phyloP scores from a whole-genome alignment of 495 filamentous ascomycete genomes.

The Echria macrotheca region DNA sequence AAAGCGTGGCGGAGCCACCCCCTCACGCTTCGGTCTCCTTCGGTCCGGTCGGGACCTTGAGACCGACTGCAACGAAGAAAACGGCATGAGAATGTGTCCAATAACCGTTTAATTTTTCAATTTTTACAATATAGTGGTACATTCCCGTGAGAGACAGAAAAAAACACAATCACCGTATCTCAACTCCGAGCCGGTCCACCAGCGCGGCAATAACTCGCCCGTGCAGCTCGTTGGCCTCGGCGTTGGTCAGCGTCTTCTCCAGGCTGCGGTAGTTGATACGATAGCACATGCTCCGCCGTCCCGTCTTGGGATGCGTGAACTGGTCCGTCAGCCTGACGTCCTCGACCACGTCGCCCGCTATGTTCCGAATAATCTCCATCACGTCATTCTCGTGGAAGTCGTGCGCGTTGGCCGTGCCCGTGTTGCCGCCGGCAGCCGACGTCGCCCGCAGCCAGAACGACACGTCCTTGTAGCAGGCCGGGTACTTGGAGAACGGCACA shows the following conservation, averaged over 20 bases:
- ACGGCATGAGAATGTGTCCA: too few relatives aligned
- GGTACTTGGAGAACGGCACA: conserved; percentile 82
- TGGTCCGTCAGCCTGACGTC: conserved; percentile 75
- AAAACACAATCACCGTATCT: conserved; percentile 80
- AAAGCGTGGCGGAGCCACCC: conserved; percentile 2
- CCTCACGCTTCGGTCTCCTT: not conserved
- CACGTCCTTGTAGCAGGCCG: conserved; percentile 82
- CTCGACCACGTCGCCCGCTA: conserved; percentile 78
- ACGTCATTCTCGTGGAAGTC: conserved; percentile 91
- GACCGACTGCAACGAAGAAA: too few relatives aligned
- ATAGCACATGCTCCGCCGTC: conserved; percentile 80
- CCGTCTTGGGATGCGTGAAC: conserved; percentile 84
- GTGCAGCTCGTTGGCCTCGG: conserved; percentile 73
- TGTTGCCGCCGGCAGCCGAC: conserved; percentile 47
- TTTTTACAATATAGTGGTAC: too few relatives aligned
- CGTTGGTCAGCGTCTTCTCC: conserved; percentile 80
- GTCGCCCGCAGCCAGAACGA: conserved; percentile 79
- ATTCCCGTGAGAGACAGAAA: too few relatives aligned
- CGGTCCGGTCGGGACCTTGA: not conserved
- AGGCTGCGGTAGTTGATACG: conserved; percentile 86
- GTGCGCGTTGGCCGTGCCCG: conserved; percentile 28
- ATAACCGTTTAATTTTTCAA: too few relatives aligned
- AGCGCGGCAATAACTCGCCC: conserved; percentile 55
- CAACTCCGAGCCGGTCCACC: conserved; percentile 66
- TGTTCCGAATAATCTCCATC: conserved; percentile 84